These are phyloP conservation scores for Abelmoschus esculentus DNA, from an alignment of 345 rosid species.

Conservation along the genomic window DNA sequence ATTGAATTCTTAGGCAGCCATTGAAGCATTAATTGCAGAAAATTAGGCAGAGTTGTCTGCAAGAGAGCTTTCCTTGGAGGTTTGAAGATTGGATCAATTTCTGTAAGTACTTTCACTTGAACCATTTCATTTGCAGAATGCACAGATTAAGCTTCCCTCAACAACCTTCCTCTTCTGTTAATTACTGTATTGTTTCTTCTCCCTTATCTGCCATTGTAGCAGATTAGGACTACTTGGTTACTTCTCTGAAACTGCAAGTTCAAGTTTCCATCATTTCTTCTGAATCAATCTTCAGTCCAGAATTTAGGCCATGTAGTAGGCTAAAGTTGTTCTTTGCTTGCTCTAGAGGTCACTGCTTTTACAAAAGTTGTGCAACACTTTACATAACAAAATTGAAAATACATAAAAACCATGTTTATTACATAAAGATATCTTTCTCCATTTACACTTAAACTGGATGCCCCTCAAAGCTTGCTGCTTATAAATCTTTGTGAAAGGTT, in stretches of 20 bases:
- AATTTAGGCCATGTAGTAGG: background rate
- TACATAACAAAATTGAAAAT: no score
- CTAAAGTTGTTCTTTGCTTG: slow-evolving; percentile 5
- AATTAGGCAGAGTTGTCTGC: background rate
- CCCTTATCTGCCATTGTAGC: background rate
- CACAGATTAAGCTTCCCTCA: background rate
- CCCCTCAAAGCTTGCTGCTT: background rate
- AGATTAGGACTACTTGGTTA: no score
- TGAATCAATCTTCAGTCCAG: background rate
- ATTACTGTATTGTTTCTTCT: background rate
- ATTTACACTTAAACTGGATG: slow-evolving; percentile 2
- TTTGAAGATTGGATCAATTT: background rate
- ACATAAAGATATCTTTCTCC: background rate
- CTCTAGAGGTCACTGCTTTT: slow-evolving; percentile 2
- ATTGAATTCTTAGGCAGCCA: background rate
- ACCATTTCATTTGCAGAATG: background rate
- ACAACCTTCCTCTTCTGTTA: background rate
- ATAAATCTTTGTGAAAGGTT: background rate
- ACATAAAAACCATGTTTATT: no score
- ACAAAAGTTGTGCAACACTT: background rate
- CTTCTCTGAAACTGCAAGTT: background rate
- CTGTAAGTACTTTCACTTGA: no score
- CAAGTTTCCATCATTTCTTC: background rate
- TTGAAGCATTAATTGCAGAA: background rate
- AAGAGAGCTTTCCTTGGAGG: background rate